Conservation (phyloP, 2,329 filamentous ascomycete genomes). For the Beauveria varroae region DNA sequence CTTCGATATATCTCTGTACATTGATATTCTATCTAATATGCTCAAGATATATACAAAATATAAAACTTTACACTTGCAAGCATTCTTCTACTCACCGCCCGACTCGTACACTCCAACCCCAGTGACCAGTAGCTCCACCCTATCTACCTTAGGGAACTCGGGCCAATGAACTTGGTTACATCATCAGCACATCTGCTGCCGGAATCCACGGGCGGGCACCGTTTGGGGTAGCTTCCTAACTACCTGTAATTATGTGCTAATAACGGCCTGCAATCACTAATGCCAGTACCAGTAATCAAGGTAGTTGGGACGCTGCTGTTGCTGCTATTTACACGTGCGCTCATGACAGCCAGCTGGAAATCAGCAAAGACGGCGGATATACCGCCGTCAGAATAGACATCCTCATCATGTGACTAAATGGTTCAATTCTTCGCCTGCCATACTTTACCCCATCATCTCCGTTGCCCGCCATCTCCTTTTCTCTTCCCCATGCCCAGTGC, state of each 20-base stretch:
- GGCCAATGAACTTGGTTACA: constrained; percentile 1
- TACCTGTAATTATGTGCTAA: neutral
- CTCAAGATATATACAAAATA: neutral
- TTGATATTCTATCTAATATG: neutral
- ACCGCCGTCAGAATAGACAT: neutral
- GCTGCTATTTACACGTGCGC: too few species aligned
- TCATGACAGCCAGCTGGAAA: neutral
- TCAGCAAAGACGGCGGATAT: neutral
- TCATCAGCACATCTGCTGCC: neutral
- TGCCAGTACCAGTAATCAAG: too few species aligned
- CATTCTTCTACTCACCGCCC: too few species aligned
- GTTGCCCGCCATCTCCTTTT: neutral
- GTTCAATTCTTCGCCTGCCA: too few species aligned
- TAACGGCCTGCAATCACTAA: too few species aligned
- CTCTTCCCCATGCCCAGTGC: neutral
- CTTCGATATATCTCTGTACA: too few species aligned
- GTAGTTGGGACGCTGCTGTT: too few species aligned
- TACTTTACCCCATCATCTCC: neutral
- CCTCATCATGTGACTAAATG: too few species aligned
- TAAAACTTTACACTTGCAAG: neutral
- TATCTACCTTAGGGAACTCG: neutral
- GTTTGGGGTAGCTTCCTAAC: neutral
- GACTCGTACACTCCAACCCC: neutral
- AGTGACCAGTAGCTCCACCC: neutral
- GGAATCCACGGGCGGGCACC: neutral